Percentiles rank a stretch among this genome's conserved stretches.
These are phyloP conservation scores for Suhomyces kilbournensis DNA, from an alignment of 805 yeast species.

Conservation along the genomic window DNA sequence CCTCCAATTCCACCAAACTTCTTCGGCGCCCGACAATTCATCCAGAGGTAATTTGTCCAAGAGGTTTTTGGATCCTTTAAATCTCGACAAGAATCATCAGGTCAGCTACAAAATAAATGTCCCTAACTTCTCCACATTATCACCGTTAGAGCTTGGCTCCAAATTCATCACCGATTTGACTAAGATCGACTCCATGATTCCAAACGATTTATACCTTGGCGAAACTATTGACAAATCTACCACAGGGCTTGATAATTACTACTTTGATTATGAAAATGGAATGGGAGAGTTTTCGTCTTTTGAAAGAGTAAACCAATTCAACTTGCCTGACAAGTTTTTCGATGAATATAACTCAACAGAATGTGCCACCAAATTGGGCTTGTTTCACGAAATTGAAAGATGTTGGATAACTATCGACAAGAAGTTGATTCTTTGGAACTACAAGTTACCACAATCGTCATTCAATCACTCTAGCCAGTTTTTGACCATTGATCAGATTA, in stretches of 20 bases:
- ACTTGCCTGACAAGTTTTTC: slow-evolving; percentile 77
- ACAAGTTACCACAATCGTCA: slow-evolving; percentile 52
- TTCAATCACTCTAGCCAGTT: slow-evolving; percentile 50
- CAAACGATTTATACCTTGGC: slow-evolving; percentile 51
- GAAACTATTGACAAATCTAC: slow-evolving; percentile 51
- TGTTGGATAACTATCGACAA: slow-evolving; percentile 86
- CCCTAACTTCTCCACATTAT: slow-evolving; percentile 49
- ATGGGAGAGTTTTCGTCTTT: slow-evolving; percentile 66
- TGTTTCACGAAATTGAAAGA: slow-evolving; percentile 74
- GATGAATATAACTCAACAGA: slow-evolving; percentile 68
- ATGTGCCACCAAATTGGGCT: slow-evolving; percentile 72
- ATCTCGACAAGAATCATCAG: slow-evolving; percentile 33
- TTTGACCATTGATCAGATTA: slow-evolving; percentile 77
- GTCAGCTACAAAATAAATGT: slow-evolving; percentile 43
- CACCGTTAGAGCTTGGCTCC: slow-evolving; percentile 58
- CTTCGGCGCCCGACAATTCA: slow-evolving; percentile 11
- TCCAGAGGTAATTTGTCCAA: slow-evolving; percentile 22
- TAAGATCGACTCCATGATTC: slow-evolving; percentile 57
- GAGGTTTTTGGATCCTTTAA: slow-evolving; percentile 33
- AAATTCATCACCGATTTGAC: slow-evolving; percentile 60
- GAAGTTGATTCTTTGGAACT: slow-evolving; percentile 82
- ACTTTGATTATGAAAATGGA: slow-evolving; percentile 45
- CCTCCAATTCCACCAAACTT: slow-evolving; percentile 18
- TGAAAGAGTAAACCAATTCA: slow-evolving; percentile 63
- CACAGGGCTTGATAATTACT: slow-evolving; percentile 60